Evolutionary conservation across 2,329 filamentous ascomycete genomes (phyloP), one percentile per base, ranked within the genome.

Genomic region (Alternaria burnsii): DNA sequence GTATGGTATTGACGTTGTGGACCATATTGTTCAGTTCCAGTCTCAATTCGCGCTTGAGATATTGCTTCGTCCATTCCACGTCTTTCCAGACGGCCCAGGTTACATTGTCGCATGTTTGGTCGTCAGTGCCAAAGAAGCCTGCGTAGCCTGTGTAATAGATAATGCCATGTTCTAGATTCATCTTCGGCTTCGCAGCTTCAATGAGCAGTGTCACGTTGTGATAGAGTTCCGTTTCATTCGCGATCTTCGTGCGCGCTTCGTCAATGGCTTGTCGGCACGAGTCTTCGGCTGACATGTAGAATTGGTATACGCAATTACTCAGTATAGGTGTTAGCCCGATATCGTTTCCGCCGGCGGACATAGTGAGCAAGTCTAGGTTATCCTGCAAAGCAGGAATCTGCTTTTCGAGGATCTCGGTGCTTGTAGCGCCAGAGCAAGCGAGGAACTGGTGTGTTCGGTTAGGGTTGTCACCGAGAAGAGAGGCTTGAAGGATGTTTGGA

Each of bases 311-410:
- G 50, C 74, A 77, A 20, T 63, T 63, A 38, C 72, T 72, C 10
- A 76, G 61, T 2, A 78, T 68, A 16, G 67, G 62, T 1, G 64
- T 68, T 2, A 76, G 62, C 2, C 69, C 71, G 5, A 74, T 69
- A 43, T 77, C 74, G 52, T 77, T 78, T 6, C 74, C 74, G 9
- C 74, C 74, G 8, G 72, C 73, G 20, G 72, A 74, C 28, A 30
- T 30, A 11, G 71, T 73, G 18, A 78, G 57, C 11, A 77, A 53
- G 32, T 77, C 71, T 14, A 74, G 52, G 30, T 67, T 56, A 1
- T 55, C 36, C 2, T 57, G 32, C 12, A 77, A 51, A 2, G 59
- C 52, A 0, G 70, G 61, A 11, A 30, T 30, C 28, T 30, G 28
- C 28, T 30, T 30, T 30, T 30, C 28, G 8, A 75, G 40, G 12